phyloP scores from a whole-genome alignment of 2,329 filamentous ascomycete species.

The Fusarium nanum region DNA sequence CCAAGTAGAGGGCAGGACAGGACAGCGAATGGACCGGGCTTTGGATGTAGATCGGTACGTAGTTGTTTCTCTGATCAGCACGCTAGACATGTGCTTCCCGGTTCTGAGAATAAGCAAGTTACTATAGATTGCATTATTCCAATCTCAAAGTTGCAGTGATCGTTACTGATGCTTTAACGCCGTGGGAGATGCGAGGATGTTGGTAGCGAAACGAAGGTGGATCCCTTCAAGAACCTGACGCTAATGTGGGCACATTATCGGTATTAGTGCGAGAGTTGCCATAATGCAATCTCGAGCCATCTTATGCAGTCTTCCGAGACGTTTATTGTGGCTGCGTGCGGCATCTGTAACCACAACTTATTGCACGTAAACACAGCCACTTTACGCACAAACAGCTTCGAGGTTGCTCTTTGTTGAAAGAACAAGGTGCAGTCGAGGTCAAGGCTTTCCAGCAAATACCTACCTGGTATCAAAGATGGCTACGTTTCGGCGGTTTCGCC shows the following conservation, averaged over 20 bases:
- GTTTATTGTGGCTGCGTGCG: conserved; percentile 30
- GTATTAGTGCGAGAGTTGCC: conserved; percentile 3
- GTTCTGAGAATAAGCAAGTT: conserved; percentile 9
- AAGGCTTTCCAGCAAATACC: not conserved
- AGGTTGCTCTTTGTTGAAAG: not conserved
- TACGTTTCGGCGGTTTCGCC: conserved; percentile 85
- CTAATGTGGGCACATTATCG: conserved; percentile 23
- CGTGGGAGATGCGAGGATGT: conserved; percentile 11
- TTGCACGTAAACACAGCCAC: conserved; percentile 25
- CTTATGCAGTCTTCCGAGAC: conserved; percentile 1
- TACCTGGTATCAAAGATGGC: conserved; percentile 33
- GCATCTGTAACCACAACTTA: not conserved
- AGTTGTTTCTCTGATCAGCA: not conserved
- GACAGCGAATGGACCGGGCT: conserved; percentile 22
- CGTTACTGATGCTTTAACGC: conserved; percentile 26
- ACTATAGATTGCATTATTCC: conserved; percentile 12
- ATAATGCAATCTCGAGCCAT: conserved; percentile 9
- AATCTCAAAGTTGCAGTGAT: conserved; percentile 25
- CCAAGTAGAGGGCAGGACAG: conserved; percentile 9
- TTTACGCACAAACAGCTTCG: conserved; percentile 13
- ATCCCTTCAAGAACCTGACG: conserved; percentile 24
- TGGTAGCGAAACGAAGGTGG: conserved; percentile 39
- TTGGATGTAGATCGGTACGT: not conserved
- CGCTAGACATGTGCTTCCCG: not conserved
- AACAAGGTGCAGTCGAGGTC: not conserved